Evolutionary conservation across 2,329 filamentous ascomycete genomes (phyloP).

Genomic region (Aspergillus terreus): DNA sequence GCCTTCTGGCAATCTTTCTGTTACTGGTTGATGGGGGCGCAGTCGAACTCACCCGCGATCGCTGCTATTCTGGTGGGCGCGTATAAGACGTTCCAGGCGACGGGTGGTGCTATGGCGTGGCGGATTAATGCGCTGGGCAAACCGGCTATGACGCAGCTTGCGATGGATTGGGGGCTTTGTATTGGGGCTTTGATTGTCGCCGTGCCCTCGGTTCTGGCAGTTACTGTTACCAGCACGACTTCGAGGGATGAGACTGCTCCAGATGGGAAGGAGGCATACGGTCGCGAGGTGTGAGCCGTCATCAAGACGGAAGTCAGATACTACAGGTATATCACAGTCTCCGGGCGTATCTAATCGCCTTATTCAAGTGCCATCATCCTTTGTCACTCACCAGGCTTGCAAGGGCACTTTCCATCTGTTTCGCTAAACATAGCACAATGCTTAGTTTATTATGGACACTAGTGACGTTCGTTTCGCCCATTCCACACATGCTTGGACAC

Average conservation of each 20-base stretch:
- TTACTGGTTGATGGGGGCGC: constrained; percentile 57
- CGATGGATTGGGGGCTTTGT: constrained; percentile 46
- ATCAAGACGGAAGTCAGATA: too few relatives aligned
- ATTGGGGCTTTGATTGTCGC: constrained; percentile 43
- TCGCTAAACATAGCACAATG: too few relatives aligned
- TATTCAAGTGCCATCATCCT: too few relatives aligned
- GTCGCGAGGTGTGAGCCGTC: not conserved
- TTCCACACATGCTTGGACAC: too few relatives aligned
- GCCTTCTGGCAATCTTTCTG: constrained; percentile 64
- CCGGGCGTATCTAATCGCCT: too few relatives aligned
- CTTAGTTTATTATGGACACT: too few relatives aligned
- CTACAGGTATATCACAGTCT: too few relatives aligned
- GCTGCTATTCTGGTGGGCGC: constrained; percentile 46
- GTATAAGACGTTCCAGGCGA: constrained; percentile 46
- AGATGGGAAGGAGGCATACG: constrained; percentile 10
- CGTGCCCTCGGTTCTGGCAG: constrained; percentile 42
- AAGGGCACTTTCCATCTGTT: too few relatives aligned
- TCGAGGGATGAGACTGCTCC: constrained; percentile 20
- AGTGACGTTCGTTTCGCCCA: too few relatives aligned
- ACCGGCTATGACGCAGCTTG: constrained; percentile 41
- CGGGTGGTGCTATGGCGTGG: constrained; percentile 47
- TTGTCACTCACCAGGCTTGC: too few relatives aligned
- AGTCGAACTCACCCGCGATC: constrained; percentile 40
- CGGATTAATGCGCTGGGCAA: constrained; percentile 38
- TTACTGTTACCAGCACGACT: constrained; percentile 21